These are phyloP conservation scores for Triticum urartu DNA, from an alignment of 176 grass and related monocot genomes.

Conservation along the genomic window DNA sequence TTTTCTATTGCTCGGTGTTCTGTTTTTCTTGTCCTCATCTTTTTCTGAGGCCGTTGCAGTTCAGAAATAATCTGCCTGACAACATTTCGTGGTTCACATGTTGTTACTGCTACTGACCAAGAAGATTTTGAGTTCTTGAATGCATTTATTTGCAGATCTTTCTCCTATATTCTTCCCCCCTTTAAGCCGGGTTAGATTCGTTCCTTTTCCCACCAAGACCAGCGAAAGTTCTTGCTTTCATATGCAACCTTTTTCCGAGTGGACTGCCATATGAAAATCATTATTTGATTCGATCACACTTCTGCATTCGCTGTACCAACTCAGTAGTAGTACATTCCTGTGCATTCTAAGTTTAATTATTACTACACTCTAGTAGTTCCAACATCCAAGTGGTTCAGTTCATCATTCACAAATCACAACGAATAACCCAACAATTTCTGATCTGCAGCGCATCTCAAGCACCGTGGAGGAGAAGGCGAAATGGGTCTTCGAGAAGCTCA, in stretches of 20 bases:
- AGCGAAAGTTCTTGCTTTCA: not conserved
- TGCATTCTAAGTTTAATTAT: not conserved
- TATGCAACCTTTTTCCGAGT: not conserved
- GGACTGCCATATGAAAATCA: not conserved
- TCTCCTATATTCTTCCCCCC: not conserved
- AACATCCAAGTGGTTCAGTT: not conserved
- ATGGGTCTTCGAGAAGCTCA: constrained; percentile 98
- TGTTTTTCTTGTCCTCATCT: not conserved
- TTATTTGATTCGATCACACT: not conserved
- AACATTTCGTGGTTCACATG: not conserved
- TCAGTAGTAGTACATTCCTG: not conserved
- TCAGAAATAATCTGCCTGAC: not conserved
- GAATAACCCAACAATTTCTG: constrained; percentile 14
- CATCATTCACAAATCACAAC: not conserved
- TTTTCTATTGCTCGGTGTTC: not conserved
- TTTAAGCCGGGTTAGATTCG: not conserved
- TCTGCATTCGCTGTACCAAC: not conserved
- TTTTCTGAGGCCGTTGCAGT: not conserved
- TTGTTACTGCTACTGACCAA: not conserved
- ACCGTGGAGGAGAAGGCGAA: constrained; percentile 98
- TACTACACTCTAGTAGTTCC: not conserved
- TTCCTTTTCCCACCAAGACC: not conserved
- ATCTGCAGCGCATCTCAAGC: constrained; percentile 73
- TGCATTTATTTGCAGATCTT: not conserved
- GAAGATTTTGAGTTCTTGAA: not conserved